A percentile compares a stretch with the other conserved stretches of the same genome.
Evolutionary conservation across 2,329 filamentous ascomycete species (phyloP).

Genomic region (Teratosphaeria epicoccoides): DNA sequence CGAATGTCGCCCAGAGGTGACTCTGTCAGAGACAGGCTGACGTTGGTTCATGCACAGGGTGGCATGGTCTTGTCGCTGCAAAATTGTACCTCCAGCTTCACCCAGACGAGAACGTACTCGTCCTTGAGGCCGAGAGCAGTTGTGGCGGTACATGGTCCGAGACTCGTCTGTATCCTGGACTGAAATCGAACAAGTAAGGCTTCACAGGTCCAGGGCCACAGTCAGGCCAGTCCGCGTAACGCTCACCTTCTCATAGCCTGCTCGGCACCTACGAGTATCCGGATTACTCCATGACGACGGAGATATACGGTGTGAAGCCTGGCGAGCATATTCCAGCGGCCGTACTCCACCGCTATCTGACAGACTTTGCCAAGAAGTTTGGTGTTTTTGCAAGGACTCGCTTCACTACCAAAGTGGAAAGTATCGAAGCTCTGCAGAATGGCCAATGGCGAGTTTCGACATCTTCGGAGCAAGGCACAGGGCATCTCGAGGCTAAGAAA

Average conservation of each 20-base stretch:
- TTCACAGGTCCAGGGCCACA: background rate
- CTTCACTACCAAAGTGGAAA: slow-evolving; percentile 33
- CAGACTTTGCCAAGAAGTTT: slow-evolving; percentile 44
- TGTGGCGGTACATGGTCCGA: slow-evolving; percentile 60
- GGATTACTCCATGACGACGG: slow-evolving; percentile 55
- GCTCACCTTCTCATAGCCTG: slow-evolving; percentile 28
- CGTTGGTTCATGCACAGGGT: background rate
- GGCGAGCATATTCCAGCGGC: slow-evolving; percentile 51
- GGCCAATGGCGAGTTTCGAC: background rate
- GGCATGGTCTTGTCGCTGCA: background rate
- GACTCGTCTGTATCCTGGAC: slow-evolving; percentile 54
- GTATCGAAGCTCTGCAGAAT: background rate
- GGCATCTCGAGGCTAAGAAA: slow-evolving; percentile 35
- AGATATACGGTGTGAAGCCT: slow-evolving; percentile 34
- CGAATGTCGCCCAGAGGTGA: background rate
- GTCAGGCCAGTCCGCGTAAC: background rate
- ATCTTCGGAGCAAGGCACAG: background rate
- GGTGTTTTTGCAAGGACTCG: slow-evolving; percentile 39
- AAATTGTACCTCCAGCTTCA: background rate
- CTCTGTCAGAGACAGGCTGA: background rate
- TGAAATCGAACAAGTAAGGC: slow-evolving; percentile 57
- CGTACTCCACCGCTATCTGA: slow-evolving; percentile 47
- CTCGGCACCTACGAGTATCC: slow-evolving; percentile 62
- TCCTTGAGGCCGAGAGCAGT: background rate
- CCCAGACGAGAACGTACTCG: background rate